Evolutionary conservation across 2,329 filamentous ascomycete species (phyloP).

Genomic region (Passalora sequoiae): DNA sequence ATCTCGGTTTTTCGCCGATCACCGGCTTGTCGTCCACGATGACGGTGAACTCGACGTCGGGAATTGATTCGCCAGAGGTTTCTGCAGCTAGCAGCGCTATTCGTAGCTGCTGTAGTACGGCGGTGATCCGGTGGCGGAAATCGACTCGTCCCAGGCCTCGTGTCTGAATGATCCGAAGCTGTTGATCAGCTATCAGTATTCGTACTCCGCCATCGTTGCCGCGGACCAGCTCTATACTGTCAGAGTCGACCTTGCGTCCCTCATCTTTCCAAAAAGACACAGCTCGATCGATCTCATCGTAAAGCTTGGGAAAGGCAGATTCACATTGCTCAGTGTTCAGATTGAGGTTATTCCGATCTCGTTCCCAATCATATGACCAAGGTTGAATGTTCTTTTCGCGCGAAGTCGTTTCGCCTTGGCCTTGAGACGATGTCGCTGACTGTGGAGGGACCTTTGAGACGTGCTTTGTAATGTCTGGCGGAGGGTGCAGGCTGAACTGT

Average conservation of each 20-base stretch:
- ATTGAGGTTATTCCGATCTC: slow-evolving; percentile 28
- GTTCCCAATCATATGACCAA: slow-evolving; percentile 22
- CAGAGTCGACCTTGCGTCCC: slow-evolving; percentile 7
- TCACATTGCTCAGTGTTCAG: slow-evolving; percentile 30
- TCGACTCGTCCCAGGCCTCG: slow-evolving; percentile 23
- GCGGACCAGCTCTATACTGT: slow-evolving; percentile 28
- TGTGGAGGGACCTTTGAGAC: background rate
- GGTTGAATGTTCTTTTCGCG: background rate
- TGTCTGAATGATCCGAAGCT: slow-evolving; percentile 19
- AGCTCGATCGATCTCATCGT: slow-evolving; percentile 30
- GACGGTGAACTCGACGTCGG: slow-evolving; percentile 20
- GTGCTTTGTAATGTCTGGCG: background rate
- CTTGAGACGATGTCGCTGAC: too few relatives aligned
- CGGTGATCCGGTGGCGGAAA: slow-evolving; percentile 27
- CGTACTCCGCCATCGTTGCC: slow-evolving; percentile 34
- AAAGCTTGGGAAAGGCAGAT: slow-evolving; percentile 31
- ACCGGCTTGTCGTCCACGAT: slow-evolving; percentile 20
- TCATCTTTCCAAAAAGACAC: slow-evolving; percentile 14
- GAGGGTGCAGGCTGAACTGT: slow-evolving; percentile 10
- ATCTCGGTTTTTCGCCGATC: slow-evolving; percentile 5
- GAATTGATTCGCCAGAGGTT: slow-evolving; percentile 16
- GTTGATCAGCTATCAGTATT: slow-evolving; percentile 18
- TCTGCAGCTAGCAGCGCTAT: slow-evolving; percentile 19
- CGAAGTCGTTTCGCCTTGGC: background rate
- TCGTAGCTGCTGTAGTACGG: slow-evolving; percentile 26